phyloP scores from a whole-genome alignment of 2,329 filamentous ascomycete genomes.

The Aspergillus caelatus region DNA sequence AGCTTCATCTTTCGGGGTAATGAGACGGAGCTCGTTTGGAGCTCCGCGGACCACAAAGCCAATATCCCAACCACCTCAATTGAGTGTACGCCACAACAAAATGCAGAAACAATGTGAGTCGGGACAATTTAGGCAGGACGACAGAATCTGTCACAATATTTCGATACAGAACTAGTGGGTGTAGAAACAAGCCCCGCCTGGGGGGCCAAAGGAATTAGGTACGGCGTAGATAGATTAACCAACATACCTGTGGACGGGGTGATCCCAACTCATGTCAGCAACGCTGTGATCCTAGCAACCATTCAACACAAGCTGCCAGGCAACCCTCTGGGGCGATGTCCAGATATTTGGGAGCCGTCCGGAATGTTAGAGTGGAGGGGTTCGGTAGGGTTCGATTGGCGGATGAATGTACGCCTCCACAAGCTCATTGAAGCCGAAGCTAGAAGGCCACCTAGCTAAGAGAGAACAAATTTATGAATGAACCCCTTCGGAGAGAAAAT shows the following conservation, averaged over 20 bases:
- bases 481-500: not conserved
- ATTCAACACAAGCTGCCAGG: constrained; percentile 41
- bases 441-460: constrained; percentile 1
- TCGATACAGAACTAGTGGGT: not conserved
- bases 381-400: constrained; percentile 24
- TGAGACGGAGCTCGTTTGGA: constrained; percentile 14
- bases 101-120: not conserved
- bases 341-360: constrained; percentile 25
- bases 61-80: constrained; percentile 7
- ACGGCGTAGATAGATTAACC: constrained; percentile 10
- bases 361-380: constrained; percentile 33
- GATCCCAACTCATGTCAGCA: constrained; percentile 53
- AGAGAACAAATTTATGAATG: not conserved
- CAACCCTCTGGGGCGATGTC: constrained; percentile 31
- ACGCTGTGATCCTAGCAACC: constrained; percentile 39
- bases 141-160: constrained; percentile 2
- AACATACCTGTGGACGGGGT: constrained; percentile 49
- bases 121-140: not conserved
- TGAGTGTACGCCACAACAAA: not conserved
- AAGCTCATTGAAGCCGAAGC: constrained; percentile 28
- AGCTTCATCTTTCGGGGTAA: constrained; percentile 32
- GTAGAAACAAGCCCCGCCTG: constrained; percentile 16
- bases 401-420: constrained; percentile 26
- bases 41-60: constrained; percentile 13
- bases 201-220: constrained; percentile 3